These are phyloP conservation scores for Puccinia hordei DNA, from an alignment of 1,284 basidiomycete species.

Conservation along the genomic window DNA sequence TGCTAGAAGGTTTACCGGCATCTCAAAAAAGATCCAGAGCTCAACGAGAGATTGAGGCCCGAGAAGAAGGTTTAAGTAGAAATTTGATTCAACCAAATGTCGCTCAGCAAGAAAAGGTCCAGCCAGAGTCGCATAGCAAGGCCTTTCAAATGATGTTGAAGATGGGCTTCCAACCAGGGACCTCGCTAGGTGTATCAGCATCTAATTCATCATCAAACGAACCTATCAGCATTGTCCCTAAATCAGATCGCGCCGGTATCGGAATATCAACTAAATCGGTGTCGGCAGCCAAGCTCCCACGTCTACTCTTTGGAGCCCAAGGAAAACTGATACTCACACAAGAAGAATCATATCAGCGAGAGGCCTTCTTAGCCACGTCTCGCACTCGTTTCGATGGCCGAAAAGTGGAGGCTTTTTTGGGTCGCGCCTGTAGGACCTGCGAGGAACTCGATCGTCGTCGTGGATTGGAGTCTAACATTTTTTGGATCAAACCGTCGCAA, in stretches of 20 bases:
- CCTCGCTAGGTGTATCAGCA: constrained; percentile 17
- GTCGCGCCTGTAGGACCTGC: constrained; percentile 34
- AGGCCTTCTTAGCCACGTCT: constrained; percentile 30
- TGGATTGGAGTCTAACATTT: constrained; percentile 35
- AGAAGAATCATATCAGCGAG: constrained; percentile 10
- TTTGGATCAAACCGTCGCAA: constrained; percentile 18
- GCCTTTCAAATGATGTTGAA: constrained; percentile 50
- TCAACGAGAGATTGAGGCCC: constrained; percentile 41
- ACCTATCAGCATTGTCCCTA: constrained; percentile 23
- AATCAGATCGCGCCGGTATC: constrained; percentile 13
- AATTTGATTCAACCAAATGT: constrained; percentile 19
- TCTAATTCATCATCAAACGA: constrained; percentile 8
- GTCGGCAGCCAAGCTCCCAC: neutral
- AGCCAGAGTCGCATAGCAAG: constrained; percentile 19
- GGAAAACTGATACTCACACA: neutral
- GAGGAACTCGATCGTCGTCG: constrained; percentile 45
- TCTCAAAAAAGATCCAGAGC: constrained; percentile 24
- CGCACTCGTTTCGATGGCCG: constrained; percentile 26
- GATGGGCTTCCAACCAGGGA: constrained; percentile 49
- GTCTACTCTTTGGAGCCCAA: neutral
- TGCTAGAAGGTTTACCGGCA: neutral
- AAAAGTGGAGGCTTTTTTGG: constrained; percentile 20
- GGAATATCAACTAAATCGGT: neutral
- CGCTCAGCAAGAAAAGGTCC: neutral
- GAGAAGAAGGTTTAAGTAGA: constrained; percentile 37